Evolutionary conservation across 164 flowering plant genomes (phyloP), one percentile per base, ranked within the genome.

Genomic region (Liriodendron chinense): DNA sequence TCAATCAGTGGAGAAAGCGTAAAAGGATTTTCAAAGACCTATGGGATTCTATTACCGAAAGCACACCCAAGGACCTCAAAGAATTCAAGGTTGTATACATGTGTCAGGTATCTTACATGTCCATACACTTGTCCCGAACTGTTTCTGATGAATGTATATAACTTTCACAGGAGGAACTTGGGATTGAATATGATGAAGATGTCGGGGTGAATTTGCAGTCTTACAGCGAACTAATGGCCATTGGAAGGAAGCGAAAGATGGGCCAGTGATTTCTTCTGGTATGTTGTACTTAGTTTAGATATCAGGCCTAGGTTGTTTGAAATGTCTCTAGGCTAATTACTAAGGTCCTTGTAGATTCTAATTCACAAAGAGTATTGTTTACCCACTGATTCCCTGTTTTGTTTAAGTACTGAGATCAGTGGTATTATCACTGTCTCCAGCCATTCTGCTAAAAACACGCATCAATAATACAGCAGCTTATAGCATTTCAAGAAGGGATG

Each of bases 161-260:
- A 26, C 26, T 70, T 74, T 76, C 80, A 68, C 90, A 95, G 98
- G 96, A 92, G 78, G 99, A 93, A 77, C 94, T 95, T 72, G 97
- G 97, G 25, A 43, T 94, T 34, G 98, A 92, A 76, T 88, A 91
- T 71, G 99, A 96, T 79, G 98, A 95, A 84, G 99, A 92, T 84
- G 88, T 83, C 74, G 94, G 89, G 25, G 89, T 89, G 80, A 89
- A 82, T 81, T 87, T 94, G 86, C 94, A 89, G 84, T 83, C 91
- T 6, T 86, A 77, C 75, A 14, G 80, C 74, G 91, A 87, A 65
- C 80, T 94, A 72, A 62, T 84, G 76, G 87, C 79, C 53, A 78
- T 63, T 10, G 82, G 89, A 16, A 89, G 82, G 79, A 94, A 90
- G 84, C 84, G 88, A 49, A 75, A 79, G 62, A 86, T 90, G 70